phyloP scores from a whole-genome alignment of 2,329 filamentous ascomycete species.

The Penicillium decumbens region DNA sequence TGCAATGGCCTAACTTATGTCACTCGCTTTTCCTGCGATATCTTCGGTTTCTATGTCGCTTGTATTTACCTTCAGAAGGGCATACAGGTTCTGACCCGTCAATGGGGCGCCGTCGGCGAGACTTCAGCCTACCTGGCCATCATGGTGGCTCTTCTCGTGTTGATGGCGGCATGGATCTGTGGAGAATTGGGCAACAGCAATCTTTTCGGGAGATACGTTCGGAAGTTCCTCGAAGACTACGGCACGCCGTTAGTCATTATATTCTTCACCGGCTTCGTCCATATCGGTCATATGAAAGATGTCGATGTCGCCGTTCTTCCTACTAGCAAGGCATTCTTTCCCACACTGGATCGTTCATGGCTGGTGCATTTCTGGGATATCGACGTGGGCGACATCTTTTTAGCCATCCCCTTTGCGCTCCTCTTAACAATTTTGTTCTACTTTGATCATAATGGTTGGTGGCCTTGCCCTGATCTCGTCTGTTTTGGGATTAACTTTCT shows the following conservation, averaged over 20 bases:
- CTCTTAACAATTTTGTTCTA: conserved; percentile 81
- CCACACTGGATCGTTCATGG: conserved; percentile 69
- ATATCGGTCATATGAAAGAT: conserved; percentile 74
- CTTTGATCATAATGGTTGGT: conserved; percentile 78
- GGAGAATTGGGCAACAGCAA: conserved; percentile 65
- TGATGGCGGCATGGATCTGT: conserved; percentile 70
- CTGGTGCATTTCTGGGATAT: conserved; percentile 79
- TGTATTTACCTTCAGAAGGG: conserved; percentile 91
- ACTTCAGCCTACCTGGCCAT: conserved; percentile 71
- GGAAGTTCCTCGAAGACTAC: conserved; percentile 84
- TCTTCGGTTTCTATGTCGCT: conserved; percentile 89
- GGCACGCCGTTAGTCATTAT: conserved; percentile 76
- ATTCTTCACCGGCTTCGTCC: conserved; percentile 86
- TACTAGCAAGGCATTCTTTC: conserved; percentile 71
- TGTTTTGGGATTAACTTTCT: background rate
- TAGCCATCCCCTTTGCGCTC: conserved; percentile 81
- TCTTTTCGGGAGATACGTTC: conserved; percentile 68
- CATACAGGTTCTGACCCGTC: conserved; percentile 74
- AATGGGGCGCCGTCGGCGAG: conserved; percentile 59
- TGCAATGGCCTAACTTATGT: conserved; percentile 88
- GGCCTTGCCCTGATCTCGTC: background rate
- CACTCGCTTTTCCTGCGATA: conserved; percentile 86
- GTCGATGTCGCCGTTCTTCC: conserved; percentile 68
- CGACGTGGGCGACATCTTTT: conserved; percentile 66
- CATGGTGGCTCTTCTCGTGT: conserved; percentile 69